Base-by-base conservation (phyloP, 331 rosid species). In the Erythrophleum ivorense region DNA sequence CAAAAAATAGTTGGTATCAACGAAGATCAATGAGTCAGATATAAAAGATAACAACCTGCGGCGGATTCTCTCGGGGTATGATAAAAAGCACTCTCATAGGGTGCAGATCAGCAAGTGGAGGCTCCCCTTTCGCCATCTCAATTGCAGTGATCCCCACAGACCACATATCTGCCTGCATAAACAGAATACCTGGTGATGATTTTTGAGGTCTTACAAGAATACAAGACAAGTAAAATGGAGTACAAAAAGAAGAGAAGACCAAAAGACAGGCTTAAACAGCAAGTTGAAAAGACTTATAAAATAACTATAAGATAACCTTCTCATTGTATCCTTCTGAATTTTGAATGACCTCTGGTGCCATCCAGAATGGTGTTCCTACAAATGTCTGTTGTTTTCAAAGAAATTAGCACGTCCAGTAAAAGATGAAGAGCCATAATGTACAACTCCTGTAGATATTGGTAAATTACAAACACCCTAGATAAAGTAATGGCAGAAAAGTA, bases 281-380 rank as follows among this genome's bases (percentile, higher is more conserved):
- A 69, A 46, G 63, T 38, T 34, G 65, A 67, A 29, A 78, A 69
- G 43, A 77, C 31, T 55, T 62, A 19, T 41, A 79, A 52, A 85
- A 55, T 53, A 68, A 46, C 18, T 73, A 11, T 58, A 70, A 72
- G 54, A 88, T 76, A 82, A 96, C 99, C 99, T 96, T 96, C 86
- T 94, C 99, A 81, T 96, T 90, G 82, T 96, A 96, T 81, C 99
- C 99, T 14, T 96, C 99, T 19, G 95, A 82, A 76, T 94, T 96
- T 85, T 96, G 98, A 91, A 96, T 96, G 75, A 96, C 99, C 91
- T 96, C 99, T 7, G 98, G 99, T 62, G 99, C 99, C 99, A 96
- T 96, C 99, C 99, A 96, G 83, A 94, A 96, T 48, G 99, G 99
- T n/a, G 99, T 96, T 83, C 99, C 99, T 76, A 96, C 99, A 94